Percentiles rank a stretch among this genome's conserved stretches.
Evolutionary conservation across 2,329 filamentous ascomycete genomes (phyloP).

Genomic region (Penicillium sp.): DNA sequence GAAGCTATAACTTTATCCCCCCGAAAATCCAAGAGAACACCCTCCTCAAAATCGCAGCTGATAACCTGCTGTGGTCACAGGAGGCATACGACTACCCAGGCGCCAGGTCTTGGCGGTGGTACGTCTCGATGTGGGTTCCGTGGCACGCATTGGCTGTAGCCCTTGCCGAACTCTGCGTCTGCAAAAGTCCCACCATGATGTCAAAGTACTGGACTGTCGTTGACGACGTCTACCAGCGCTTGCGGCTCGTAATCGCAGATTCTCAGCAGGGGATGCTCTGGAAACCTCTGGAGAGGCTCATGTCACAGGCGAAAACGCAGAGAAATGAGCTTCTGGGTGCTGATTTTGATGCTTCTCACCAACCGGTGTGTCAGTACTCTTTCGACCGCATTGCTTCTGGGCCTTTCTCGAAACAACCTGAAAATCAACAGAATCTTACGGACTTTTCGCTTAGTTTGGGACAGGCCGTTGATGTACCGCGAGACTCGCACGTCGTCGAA

Average conservation of each 20-base stretch:
- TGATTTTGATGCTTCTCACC: background rate
- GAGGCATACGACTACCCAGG: slow-evolving; percentile 24
- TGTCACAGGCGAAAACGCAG: slow-evolving; percentile 24
- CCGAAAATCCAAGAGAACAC: slow-evolving; percentile 24
- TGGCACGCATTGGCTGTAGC: slow-evolving; percentile 37
- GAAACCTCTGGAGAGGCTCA: slow-evolving; percentile 34
- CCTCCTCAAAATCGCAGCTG: slow-evolving; percentile 29
- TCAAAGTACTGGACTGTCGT: slow-evolving; percentile 28
- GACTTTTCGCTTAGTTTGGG: background rate
- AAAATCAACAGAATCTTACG: background rate
- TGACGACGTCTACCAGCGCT: slow-evolving; percentile 25
- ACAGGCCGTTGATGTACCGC: background rate
- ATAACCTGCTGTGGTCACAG: slow-evolving; percentile 24
- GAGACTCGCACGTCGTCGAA: background rate
- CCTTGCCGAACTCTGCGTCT: slow-evolving; percentile 34
- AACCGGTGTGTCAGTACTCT: background rate
- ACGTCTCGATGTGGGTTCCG: slow-evolving; percentile 30
- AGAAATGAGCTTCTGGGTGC: slow-evolving; percentile 16
- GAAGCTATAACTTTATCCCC: slow-evolving; percentile 25
- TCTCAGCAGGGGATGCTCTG: slow-evolving; percentile 32
- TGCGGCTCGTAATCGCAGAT: slow-evolving; percentile 28
- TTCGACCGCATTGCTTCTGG: background rate
- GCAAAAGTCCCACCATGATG: slow-evolving; percentile 24
- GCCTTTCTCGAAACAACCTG: background rate
- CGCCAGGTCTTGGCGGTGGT: slow-evolving; percentile 29